These are phyloP conservation scores for Clarireedia paspali DNA, from an alignment of 2,329 filamentous ascomycete species.

Conservation along the genomic window DNA sequence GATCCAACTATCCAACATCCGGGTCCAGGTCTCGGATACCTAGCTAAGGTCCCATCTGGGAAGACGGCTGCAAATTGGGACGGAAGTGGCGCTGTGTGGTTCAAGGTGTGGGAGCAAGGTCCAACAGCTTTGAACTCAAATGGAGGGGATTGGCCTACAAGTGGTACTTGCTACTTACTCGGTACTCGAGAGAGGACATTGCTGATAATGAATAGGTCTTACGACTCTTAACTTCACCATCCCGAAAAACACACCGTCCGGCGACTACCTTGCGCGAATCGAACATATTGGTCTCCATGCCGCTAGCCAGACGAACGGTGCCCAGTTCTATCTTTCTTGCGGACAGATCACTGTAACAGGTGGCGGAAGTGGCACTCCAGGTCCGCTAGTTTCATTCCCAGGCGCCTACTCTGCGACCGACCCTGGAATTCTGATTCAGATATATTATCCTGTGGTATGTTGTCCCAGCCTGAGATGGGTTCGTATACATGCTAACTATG, in stretches of 20 bases:
- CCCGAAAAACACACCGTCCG: constrained; percentile 31
- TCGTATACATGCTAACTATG: not conserved
- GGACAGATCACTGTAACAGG: constrained; percentile 36
- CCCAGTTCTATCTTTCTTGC: constrained; percentile 30
- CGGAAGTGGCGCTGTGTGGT: constrained; percentile 24
- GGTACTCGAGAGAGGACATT: too few species aligned
- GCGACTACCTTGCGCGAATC: constrained; percentile 32
- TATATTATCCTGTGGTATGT: constrained; percentile 31
- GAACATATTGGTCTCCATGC: constrained; percentile 30
- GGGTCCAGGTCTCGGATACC: constrained; percentile 22
- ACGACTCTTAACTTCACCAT: constrained; percentile 20
- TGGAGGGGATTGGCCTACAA: constrained; percentile 17
- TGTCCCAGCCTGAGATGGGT: not conserved
- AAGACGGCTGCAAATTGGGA: constrained; percentile 20
- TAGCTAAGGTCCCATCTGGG: constrained; percentile 23
- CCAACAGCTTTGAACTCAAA: constrained; percentile 11
- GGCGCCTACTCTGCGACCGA: constrained; percentile 31
- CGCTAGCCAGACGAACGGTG: constrained; percentile 10
- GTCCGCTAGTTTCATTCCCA: constrained; percentile 30
- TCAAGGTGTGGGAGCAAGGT: constrained; percentile 23
- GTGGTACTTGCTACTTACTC: constrained; percentile 12
- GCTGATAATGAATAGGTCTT: constrained; percentile 6
- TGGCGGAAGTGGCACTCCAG: constrained; percentile 32
- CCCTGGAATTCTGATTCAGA: constrained; percentile 29
- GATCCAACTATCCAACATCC: constrained; percentile 25